These are phyloP conservation scores for Phenoliferia sp. DNA, from an alignment of 1,284 basidiomycete species.

Conservation along the genomic window DNA sequence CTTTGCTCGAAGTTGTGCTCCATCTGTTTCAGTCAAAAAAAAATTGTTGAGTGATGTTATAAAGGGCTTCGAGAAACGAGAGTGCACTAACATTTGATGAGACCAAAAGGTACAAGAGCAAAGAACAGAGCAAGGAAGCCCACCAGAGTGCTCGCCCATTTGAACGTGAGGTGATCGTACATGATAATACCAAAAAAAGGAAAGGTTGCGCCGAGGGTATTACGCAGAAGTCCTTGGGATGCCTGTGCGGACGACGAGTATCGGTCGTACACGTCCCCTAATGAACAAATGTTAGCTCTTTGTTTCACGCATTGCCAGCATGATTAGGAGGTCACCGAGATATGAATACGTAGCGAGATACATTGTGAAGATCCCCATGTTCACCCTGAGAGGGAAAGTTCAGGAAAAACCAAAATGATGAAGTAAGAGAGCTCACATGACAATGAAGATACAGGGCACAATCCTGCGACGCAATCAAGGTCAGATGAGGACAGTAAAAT, in stretches of 20 bases:
- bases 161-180: constrained; percentile 41
- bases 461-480: constrained; percentile 12
- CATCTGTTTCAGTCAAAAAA: constrained; percentile 10
- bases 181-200: constrained; percentile 41
- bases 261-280: constrained; percentile 14
- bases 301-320: constrained; percentile 14
- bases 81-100: constrained; percentile 37
- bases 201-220: constrained; percentile 39
- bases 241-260: constrained; percentile 46
- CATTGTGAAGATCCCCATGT: constrained; percentile 28
- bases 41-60: neutral
- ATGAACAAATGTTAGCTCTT: neutral
- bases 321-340: constrained; percentile 24
- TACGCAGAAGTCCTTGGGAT: constrained; percentile 42
- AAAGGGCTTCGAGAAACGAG: neutral
- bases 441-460: constrained; percentile 31
- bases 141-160: constrained; percentile 35
- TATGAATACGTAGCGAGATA: constrained; percentile 32
- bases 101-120: constrained; percentile 38
- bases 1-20: constrained; percentile 38
- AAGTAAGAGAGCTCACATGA: neutral
- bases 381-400: constrained; percentile 3
- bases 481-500: neutral
- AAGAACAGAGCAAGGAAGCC: constrained; percentile 38
- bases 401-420: neutral